Conservation (phyloP, 2,329 filamentous ascomycete genomes). For the Sclerotinia nivalis region DNA sequence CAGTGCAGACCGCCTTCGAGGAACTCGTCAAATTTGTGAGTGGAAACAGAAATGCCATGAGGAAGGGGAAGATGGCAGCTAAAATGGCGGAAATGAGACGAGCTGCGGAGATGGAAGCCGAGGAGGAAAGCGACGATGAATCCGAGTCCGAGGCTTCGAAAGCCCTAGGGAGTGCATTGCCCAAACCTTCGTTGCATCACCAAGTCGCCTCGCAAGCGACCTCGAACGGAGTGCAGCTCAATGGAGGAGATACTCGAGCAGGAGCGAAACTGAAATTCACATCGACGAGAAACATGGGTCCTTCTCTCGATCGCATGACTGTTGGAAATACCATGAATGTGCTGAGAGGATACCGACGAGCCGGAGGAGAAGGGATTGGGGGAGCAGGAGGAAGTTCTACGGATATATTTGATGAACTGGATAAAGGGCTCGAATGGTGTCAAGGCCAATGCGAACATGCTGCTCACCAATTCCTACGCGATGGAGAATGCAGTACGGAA, state of each 20-base stretch:
- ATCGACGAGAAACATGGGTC: slow-evolving; percentile 45
- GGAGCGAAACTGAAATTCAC: slow-evolving; percentile 44
- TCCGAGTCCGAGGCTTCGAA: slow-evolving; percentile 25
- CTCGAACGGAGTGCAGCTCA: slow-evolving; percentile 34
- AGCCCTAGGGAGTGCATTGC: slow-evolving; percentile 5
- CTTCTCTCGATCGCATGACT: slow-evolving; percentile 34
- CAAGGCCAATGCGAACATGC: slow-evolving; percentile 82
- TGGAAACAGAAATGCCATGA: slow-evolving; percentile 76
- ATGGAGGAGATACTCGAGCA: slow-evolving; percentile 31
- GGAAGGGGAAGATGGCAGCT: slow-evolving; percentile 83
- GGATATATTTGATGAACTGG: slow-evolving; percentile 70
- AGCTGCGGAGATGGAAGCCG: slow-evolving; percentile 57
- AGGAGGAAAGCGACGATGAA: slow-evolving; percentile 48
- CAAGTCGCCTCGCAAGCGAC: slow-evolving; percentile 23
- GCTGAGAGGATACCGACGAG: slow-evolving; percentile 34
- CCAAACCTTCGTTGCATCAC: slow-evolving; percentile 2
- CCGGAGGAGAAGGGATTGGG: slow-evolving; percentile 28
- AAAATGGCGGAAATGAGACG: slow-evolving; percentile 67
- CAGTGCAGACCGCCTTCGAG: slow-evolving; percentile 81
- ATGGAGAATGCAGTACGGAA: slow-evolving; percentile 80
- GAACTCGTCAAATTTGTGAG: slow-evolving; percentile 80
- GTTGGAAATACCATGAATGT: slow-evolving; percentile 31
- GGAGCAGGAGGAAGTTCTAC: slow-evolving; percentile 22
- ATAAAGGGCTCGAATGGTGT: slow-evolving; percentile 76
- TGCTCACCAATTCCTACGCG: slow-evolving; percentile 85